Base-by-base conservation (phyloP, 202 grass and related monocot species). In the Panicum hallii region DNA sequence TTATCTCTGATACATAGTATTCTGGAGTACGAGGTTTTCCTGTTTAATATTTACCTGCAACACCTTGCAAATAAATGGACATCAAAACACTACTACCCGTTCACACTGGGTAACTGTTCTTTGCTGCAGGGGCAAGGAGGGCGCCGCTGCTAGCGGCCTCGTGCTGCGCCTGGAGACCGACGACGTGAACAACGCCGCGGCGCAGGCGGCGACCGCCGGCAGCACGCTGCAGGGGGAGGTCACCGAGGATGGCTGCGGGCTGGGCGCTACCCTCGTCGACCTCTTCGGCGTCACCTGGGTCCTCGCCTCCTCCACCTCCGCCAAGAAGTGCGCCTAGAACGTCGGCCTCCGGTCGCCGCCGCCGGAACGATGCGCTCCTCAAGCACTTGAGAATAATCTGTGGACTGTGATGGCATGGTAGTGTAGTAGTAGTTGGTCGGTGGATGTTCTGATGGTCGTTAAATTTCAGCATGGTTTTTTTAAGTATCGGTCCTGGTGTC, bases 271-370 rank as follows among this genome's bases (percentile, higher is more conserved):
- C 52, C 22, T 94, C 48, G 84, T 89, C 44, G 92, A 94, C 47
- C 87, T 89, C 7, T 91, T 87, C 36, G 87, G 92, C 64, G 61
- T 94, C 15, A 66, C 58, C 52, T 94, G 92, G 92, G 38, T 46
- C 19, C 57, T 91, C 44, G 73, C 40, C 46, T 75, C 83, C 45
- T 30, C 75, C 3, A 68, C 67, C 67, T 82, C 78, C 58, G 47
- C 77, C 49, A 87, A 75, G 70, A 87, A 87, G 77, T 75, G 85
- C 70, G 78, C 46, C 60, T 63, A 80, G 77, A 17, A 30, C 23
- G 0, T 10, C 9, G 20, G 15, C 22, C 40, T 5, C 50, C 63
- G 9, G 5, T 11, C 11, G 11, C 7, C 58, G 11, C 23, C 22
- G 58, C 49, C 8, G 2, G 20, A 4, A n/a, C n/a, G 34, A 81